These are phyloP conservation scores for Phoenix dactylifera DNA, from an alignment of 176 grass and related monocot species.

Conservation along the genomic window DNA sequence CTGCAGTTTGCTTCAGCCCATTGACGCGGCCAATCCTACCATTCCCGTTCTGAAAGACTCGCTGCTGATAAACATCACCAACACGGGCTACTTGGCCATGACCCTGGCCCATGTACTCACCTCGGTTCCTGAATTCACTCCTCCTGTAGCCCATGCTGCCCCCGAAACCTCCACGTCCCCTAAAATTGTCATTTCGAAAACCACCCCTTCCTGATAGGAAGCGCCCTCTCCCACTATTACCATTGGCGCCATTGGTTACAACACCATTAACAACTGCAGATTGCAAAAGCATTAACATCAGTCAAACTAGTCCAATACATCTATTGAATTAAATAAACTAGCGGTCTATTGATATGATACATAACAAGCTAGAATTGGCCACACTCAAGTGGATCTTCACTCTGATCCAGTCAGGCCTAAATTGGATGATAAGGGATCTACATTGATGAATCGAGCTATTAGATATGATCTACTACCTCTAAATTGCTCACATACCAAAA, in stretches of 20 bases:
- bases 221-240: conserved; percentile 18
- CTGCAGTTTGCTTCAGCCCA: conserved; percentile 20
- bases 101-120: conserved; percentile 20
- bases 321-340: too few relatives aligned
- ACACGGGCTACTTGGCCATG: neutral
- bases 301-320: too few relatives aligned
- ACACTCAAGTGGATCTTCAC: too few relatives aligned
- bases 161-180: conserved; percentile 24
- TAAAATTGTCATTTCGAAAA: conserved; percentile 34
- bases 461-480: too few relatives aligned
- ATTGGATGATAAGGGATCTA: too few relatives aligned
- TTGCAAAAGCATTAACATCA: neutral
- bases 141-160: conserved; percentile 35
- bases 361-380: too few relatives aligned
- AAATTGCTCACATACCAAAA: too few relatives aligned
- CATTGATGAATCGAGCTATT: too few relatives aligned
- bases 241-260: conserved; percentile 30
- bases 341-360: too few relatives aligned
- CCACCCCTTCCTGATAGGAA: conserved; percentile 39
- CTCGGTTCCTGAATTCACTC: conserved; percentile 29
- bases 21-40: conserved; percentile 13
- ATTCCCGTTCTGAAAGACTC: conserved; percentile 18
- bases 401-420: too few relatives aligned
- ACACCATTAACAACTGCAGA: conserved; percentile 55
- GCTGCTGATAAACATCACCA: neutral